phyloP scores from a whole-genome alignment of 371 early-diverging fungal genomes.

The Mucor circinelloides region DNA sequence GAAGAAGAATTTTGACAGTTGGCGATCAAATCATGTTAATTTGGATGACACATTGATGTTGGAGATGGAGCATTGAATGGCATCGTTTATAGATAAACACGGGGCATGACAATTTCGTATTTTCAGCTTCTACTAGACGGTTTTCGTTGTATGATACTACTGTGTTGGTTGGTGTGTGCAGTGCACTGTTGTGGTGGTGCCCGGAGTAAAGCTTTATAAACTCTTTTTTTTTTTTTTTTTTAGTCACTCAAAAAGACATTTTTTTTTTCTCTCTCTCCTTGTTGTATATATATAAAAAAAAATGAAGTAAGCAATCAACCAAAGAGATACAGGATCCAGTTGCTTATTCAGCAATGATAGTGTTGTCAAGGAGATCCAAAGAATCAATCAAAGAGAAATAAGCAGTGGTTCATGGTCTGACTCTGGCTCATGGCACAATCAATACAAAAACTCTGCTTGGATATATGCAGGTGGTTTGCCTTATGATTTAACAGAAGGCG shows the following conservation, averaged over 20 bases:
- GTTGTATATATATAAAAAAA: neutral
- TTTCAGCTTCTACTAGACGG: too few species aligned
- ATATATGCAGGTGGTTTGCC: constrained; percentile 87
- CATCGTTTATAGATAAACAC: too few species aligned
- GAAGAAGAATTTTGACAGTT: too few species aligned
- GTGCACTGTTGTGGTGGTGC: too few species aligned
- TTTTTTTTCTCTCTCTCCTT: constrained; percentile 8
- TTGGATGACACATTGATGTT: too few species aligned
- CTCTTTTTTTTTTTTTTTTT: neutral
- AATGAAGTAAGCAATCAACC: constrained; percentile 10
- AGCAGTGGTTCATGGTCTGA: constrained; percentile 45
- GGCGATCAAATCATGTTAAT: too few species aligned
- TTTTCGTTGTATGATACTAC: too few species aligned
- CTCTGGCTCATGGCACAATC: constrained; percentile 85
- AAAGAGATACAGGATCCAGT: neutral
- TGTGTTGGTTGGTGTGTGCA: too few species aligned
- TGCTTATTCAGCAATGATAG: constrained; percentile 29
- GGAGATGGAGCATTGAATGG: too few species aligned
- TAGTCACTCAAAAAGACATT: neutral
- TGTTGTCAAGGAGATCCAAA: constrained; percentile 75
- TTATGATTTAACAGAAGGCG: constrained; percentile 91
- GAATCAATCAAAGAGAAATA: constrained; percentile 70
- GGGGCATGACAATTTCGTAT: too few species aligned
- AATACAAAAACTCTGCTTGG: constrained; percentile 89
- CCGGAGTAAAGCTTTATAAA: neutral